Evolutionary conservation across 2,329 filamentous ascomycete genomes (phyloP).

Genomic region (Microdochium nivale): DNA sequence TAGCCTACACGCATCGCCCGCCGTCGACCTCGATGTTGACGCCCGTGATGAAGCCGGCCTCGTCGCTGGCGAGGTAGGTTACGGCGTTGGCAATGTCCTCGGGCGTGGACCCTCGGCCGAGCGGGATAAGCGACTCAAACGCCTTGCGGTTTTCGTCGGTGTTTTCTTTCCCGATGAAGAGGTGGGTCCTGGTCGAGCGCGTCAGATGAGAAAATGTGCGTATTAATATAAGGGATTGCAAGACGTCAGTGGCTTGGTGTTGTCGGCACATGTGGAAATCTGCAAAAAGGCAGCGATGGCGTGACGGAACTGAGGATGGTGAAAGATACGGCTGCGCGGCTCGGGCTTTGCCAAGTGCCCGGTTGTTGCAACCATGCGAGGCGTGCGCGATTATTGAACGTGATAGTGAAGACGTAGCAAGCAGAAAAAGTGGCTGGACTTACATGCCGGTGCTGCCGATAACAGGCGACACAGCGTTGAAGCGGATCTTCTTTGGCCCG

Average conservation of each 20-base stretch:
- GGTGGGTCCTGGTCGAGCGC: conserved; percentile 30
- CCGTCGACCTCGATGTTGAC: conserved; percentile 54
- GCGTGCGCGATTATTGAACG: background rate
- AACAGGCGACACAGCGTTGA: conserved; percentile 64
- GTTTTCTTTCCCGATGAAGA: conserved; percentile 53
- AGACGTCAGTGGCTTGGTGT: no score
- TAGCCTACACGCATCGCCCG: conserved; percentile 20
- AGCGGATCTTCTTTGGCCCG: conserved; percentile 61
- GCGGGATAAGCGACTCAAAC: conserved; percentile 44
- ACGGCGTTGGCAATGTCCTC: conserved; percentile 64
- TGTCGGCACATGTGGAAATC: no score
- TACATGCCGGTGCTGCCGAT: conserved; percentile 56
- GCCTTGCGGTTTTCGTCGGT: conserved; percentile 51
- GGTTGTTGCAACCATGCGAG: no score
- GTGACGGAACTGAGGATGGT: no score
- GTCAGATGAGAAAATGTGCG: no score
- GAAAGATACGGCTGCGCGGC: no score
- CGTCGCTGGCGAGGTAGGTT: conserved; percentile 62
- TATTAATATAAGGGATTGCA: no score
- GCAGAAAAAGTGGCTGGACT: conserved; percentile 6
- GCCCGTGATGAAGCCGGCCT: conserved; percentile 64
- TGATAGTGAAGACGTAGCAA: background rate
- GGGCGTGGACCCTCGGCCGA: conserved; percentile 47
- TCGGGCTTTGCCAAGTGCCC: background rate
- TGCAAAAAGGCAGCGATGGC: no score